Percentiles rank a stretch among this genome's conserved stretches.
These are phyloP conservation scores for Phoma sp. DNA, from an alignment of 2,329 filamentous ascomycete species.

Conservation along the genomic window DNA sequence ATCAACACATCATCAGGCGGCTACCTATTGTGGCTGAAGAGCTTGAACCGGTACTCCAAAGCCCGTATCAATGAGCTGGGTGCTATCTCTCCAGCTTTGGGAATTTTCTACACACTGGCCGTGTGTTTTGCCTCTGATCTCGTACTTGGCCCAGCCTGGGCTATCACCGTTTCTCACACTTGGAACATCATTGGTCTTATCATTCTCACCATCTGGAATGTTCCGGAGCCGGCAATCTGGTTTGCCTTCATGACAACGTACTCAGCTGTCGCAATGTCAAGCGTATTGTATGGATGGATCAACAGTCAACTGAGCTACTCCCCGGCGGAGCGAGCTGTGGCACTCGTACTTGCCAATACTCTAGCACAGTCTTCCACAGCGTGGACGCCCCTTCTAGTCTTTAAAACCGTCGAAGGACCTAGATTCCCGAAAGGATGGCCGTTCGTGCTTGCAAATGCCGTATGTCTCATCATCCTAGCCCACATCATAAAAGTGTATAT, in stretches of 20 bases:
- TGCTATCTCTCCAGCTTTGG: conserved; percentile 61
- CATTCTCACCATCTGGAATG: conserved; percentile 64
- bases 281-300: conserved; percentile 64
- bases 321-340: conserved; percentile 58
- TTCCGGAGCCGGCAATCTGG: conserved; percentile 63
- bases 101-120: conserved; percentile 64
- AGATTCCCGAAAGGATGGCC: conserved; percentile 54
- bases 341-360: conserved; percentile 60
- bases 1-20: conserved; percentile 57
- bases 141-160: conserved; percentile 61
- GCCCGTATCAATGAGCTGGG: conserved; percentile 61
- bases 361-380: conserved; percentile 64
- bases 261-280: conserved; percentile 60
- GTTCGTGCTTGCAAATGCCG: conserved; percentile 51
- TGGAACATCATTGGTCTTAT: conserved; percentile 63
- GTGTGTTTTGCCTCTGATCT: conserved; percentile 65
- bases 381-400: conserved; percentile 63
- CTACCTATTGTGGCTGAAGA: conserved; percentile 67
- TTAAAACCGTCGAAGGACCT: conserved; percentile 56
- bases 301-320: conserved; percentile 59
- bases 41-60: conserved; percentile 57
- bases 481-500: conserved; percentile 27
- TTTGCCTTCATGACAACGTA: conserved; percentile 62
- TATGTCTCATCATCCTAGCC: conserved; percentile 45
- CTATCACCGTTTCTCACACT: conserved; percentile 59